Base-by-base conservation (phyloP, 2,329 filamentous ascomycete species). In the Exutisphaerella laricina region DNA sequence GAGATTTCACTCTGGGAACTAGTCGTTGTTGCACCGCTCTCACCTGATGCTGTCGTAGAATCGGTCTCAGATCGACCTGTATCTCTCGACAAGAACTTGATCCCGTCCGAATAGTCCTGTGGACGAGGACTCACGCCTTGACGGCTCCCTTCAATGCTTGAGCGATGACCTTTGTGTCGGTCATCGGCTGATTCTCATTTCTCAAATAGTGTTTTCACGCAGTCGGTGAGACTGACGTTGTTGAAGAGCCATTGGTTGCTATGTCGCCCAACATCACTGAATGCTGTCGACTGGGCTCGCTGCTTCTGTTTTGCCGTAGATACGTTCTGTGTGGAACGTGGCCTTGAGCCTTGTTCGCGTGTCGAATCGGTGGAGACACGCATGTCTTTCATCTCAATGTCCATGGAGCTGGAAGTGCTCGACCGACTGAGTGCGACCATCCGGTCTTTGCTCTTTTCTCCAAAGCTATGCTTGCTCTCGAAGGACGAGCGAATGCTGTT, bases 231-330 rank as follows among this genome's bases (percentile, higher is more conserved):
- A 50, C 68, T 71, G 53, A 73, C 70, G 1, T 70, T 68, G 14
- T 66, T 65, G 45, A 74, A 74, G 4, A 75, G 60, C 72, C 72
- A 75, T 41, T 73, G 68, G 41, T 74, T 73, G 13, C 65, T 67
- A 55, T 74, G 71, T 6, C 71, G 66, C 10, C 71, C 71, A 41
- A 62, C 70, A 43, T 74, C 52, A 20, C 45, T 46, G 45, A 54
- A 60, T 7, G 48, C 49, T 6, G 29, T 33, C 31, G 39, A 39
- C 17, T 45, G 39, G 3, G 37, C 34, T 35, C 43, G 45, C 4
- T 35, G 31, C 28, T 39, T 41, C n/a, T 26, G 36, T 25, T 47
- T 49, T 21, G 35, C 12, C 37, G 46, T 48, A 13, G 39, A 32
- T n/a, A n/a, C 17, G n/a, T 21, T 23, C 29, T 53, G 47, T 16